phyloP scores from a whole-genome alignment of 805 yeast genomes.

The Candida broadrunensis region DNA sequence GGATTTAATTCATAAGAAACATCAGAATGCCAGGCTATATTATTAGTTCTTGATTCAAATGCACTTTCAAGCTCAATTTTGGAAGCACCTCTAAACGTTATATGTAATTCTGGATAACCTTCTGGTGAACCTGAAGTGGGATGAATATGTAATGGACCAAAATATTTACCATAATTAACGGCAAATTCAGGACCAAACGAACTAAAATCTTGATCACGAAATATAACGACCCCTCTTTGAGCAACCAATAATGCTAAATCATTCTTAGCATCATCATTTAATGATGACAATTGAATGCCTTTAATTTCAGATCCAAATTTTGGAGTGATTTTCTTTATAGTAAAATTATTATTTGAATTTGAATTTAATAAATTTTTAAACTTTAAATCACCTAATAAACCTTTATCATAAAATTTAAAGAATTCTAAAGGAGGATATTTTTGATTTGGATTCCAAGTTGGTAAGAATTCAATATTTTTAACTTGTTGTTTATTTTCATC shows the following conservation, averaged over 20 bases:
- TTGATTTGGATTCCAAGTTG: conserved; percentile 32
- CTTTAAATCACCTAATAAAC: conserved; percentile 18
- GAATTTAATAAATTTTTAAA: conserved; percentile 19
- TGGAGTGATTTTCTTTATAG: conserved; percentile 23
- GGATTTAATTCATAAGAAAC: conserved; percentile 35
- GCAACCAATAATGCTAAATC: conserved; percentile 31
- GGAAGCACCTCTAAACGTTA: conserved; percentile 30
- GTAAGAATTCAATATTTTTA: conserved; percentile 26
- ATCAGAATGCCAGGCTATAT: conserved; percentile 37
- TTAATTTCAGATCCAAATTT: conserved; percentile 28
- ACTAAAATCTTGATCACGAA: conserved; percentile 30
- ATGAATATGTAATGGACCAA: conserved; percentile 19
- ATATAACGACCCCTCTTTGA: conserved; percentile 32
- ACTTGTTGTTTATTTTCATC: conserved; percentile 18
- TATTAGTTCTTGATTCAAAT: conserved; percentile 24
- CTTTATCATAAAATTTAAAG: conserved; percentile 27
- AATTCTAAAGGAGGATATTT: conserved; percentile 25
- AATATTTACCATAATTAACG: conserved; percentile 19
- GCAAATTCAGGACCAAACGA: conserved; percentile 41
- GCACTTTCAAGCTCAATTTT: conserved; percentile 24
- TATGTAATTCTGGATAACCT: conserved; percentile 31
- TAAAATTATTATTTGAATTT: conserved; percentile 5
- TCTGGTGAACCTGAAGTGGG: conserved; percentile 21
- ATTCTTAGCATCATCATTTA: conserved; percentile 24
- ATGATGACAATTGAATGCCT: conserved; percentile 27